Base-by-base conservation (phyloP, 768 basidiomycete species). In the Leccinum incarnatum region DNA sequence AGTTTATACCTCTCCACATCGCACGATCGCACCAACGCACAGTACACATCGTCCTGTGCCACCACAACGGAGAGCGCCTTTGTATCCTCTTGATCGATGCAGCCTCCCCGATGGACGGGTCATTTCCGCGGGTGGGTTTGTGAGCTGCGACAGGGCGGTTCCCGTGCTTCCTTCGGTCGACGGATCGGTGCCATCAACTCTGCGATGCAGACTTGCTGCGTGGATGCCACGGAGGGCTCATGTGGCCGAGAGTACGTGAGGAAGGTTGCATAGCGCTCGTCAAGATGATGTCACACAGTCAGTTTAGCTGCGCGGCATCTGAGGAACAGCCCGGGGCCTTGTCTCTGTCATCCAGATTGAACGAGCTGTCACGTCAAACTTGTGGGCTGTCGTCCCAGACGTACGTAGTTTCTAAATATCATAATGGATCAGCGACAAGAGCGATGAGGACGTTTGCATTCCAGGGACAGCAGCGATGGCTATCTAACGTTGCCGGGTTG, bases 21-120 rank as follows among this genome's bases (percentile, higher is more conserved):
- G 61, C 69, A 67, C 65, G 67, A 71, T 69, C 61, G 62, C 34
- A 25, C 61, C 62, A 58, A 58, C 61, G 60, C 59, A 67, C 58
- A 36, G 57, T 52, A 47, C 54, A 55, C 53, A 51, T 27, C 55
- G 40, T 45, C 37, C 42, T 47, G 56, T 60, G n/a, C 53, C 54
- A 58, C 51, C 51, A 64, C 30, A 56, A 56, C 62, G 69, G 61
- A 49, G 37, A 57, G 56, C 36, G 30, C 40, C 29, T 56, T 54
- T 36, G 21, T 52, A 37, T 30, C 32, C 37, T 58, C 23, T 53
- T 50, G 53, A 71, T 71, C 62, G 60, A 49, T 53, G 59, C 58
- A 29, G 34, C 29, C 54, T 17, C 34, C 42, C 49, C 23, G 47
- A 61, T 50, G 57, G 53, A 55, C 47, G 50, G 51, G 48, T 54